Base-by-base conservation (phyloP, 163 green algal genomes). In the Smithsoniella earleae region DNA sequence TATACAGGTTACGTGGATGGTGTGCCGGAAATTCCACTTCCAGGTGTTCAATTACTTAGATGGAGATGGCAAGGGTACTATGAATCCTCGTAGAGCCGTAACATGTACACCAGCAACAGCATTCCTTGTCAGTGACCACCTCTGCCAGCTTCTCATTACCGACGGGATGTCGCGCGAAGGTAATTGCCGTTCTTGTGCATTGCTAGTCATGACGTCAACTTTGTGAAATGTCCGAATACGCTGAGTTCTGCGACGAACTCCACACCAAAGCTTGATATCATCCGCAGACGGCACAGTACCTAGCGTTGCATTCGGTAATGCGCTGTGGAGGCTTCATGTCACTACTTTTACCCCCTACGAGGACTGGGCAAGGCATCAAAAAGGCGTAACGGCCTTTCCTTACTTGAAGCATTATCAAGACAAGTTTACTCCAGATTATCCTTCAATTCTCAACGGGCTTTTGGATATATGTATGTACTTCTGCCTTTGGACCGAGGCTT, bases 1-100 rank as follows among this genome's bases (percentile, higher is more conserved):
- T n/a, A n/a, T 69, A 13, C 34, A 69, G 58, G 58, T 69, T 5
- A 69, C 58, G 13, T 69, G 58, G 58, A 69, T 69, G 20, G 73
- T 84, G 25, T 79, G 80, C 3, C 77, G 82, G 13, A 76, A 81
- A 49, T 87, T 87, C 72, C 75, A 79, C 13, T 87, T 87, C 74
- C 82, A 87, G 74, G 76, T 77, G 16, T 87, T 85, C 78, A 87
- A 87, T 76, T 63, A 38, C 27, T 38, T 74, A 46, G 13, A 73
- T 38, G 45, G 44, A 22, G 18, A 55, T 3, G 27, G 33, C 28
- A 46, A 63, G 54, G 54, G 73, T 58, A 45, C 52, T 1, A 4
- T 44, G 13, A 46, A 4, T 3, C 22, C 28, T 30, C 44, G 74
- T 62, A 45, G 44, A 2, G 30, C 37, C 8, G 44, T 74, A 8